Evolutionary conservation across 495 filamentous ascomycete genomes (phyloP).

Genomic region (Thozetella sp.): DNA sequence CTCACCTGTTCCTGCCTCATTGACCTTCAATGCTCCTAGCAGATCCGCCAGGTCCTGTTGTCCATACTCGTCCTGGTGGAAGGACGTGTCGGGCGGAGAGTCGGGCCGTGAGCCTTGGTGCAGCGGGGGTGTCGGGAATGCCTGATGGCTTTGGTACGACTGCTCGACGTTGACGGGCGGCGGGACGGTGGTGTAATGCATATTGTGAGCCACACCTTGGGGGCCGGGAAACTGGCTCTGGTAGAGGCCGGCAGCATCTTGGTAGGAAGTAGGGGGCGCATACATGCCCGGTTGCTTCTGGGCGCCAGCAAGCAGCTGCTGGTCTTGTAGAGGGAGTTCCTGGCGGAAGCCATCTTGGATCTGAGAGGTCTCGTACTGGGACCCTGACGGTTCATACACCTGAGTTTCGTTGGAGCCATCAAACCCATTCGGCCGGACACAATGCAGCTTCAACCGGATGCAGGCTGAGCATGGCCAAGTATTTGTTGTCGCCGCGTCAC

Average conservation of each 20-base stretch:
- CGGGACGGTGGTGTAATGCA: slow-evolving; percentile 51
- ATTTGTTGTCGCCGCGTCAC: slow-evolving; percentile 97
- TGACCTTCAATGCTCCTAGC: slow-evolving; percentile 83
- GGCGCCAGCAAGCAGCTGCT: slow-evolving; percentile 32
- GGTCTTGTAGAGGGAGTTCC: slow-evolving; percentile 45
- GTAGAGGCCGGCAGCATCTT: slow-evolving; percentile 42
- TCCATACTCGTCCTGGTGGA: slow-evolving; percentile 66
- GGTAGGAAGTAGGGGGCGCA: slow-evolving; percentile 35
- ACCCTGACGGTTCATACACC: slow-evolving; percentile 44
- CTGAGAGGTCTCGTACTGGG: slow-evolving; percentile 41
- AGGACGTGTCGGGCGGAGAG: slow-evolving; percentile 47
- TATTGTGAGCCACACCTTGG: slow-evolving; percentile 38
- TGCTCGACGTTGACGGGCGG: slow-evolving; percentile 51
- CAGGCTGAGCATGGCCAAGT: slow-evolving; percentile 98
- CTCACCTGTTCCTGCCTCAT: slow-evolving; percentile 87
- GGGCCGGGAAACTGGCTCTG: slow-evolving; percentile 44
- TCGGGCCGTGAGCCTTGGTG: slow-evolving; percentile 47
- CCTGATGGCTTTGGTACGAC: slow-evolving; percentile 38
- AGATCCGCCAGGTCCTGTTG: slow-evolving; percentile 77
- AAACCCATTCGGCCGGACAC: slow-evolving; percentile 88
- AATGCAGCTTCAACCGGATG: slow-evolving; percentile 87
- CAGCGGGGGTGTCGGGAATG: slow-evolving; percentile 58
- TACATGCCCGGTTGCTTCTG: slow-evolving; percentile 38
- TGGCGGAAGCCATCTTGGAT: slow-evolving; percentile 59
- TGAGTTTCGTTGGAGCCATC: slow-evolving; percentile 64